These are phyloP conservation scores for Chaetomidium leptoderma DNA, from an alignment of 495 filamentous ascomycete species.

Conservation along the genomic window DNA sequence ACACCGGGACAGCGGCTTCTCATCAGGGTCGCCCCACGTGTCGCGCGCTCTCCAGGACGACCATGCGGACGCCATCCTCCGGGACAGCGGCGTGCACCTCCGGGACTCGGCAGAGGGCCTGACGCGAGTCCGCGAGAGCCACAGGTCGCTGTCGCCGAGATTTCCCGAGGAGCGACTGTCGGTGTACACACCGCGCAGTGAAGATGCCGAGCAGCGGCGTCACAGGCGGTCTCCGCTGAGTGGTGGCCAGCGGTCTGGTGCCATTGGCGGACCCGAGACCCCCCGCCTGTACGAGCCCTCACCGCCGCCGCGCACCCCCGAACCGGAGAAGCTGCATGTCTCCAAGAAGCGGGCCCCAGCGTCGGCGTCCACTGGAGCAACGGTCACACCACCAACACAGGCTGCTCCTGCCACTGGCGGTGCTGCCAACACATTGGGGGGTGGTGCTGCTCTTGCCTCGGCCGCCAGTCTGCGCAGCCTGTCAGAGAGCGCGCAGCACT, in stretches of 20 bases:
- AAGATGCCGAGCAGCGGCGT: slow-evolving; percentile 14
- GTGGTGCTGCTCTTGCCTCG: slow-evolving; percentile 5
- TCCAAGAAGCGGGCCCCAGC: slow-evolving; percentile 24
- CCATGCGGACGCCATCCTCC: slow-evolving; percentile 35
- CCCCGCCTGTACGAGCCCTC: slow-evolving; percentile 30
- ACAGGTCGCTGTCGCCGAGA: slow-evolving; percentile 17
- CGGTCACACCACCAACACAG: background rate
- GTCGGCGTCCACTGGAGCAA: slow-evolving; percentile 9
- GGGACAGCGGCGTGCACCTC: slow-evolving; percentile 54
- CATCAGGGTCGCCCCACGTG: slow-evolving; percentile 41
- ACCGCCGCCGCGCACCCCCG: slow-evolving; percentile 30
- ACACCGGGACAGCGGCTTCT: slow-evolving; percentile 50
- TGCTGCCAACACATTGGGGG: background rate
- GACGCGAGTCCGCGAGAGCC: slow-evolving; percentile 21
- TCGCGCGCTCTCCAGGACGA: slow-evolving; percentile 27
- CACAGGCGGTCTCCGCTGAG: slow-evolving; percentile 23
- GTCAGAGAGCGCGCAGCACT: slow-evolving; percentile 23
- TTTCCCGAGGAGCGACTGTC: slow-evolving; percentile 2
- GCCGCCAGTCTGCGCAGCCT: slow-evolving; percentile 23
- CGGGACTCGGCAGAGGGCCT: slow-evolving; percentile 32
- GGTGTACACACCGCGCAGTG: slow-evolving; percentile 15
- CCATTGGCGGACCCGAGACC: slow-evolving; percentile 20
- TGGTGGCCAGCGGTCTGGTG: background rate
- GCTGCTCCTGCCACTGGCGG: background rate
- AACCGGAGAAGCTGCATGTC: slow-evolving; percentile 30